Conservation (phyloP, 106 monocot genomes). For the Allium sativum region DNA sequence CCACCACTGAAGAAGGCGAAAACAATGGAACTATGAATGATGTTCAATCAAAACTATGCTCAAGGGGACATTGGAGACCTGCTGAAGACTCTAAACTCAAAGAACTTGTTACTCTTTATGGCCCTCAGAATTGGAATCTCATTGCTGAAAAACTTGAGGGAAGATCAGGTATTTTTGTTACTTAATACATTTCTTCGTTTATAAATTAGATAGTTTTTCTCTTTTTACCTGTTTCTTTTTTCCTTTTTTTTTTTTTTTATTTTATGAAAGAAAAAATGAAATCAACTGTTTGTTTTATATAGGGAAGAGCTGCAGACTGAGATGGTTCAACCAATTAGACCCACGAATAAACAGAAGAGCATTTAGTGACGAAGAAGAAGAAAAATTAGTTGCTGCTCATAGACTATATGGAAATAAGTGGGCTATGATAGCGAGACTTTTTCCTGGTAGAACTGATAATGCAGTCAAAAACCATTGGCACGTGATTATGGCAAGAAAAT, state of each 20-base stretch:
- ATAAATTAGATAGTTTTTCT: background rate
- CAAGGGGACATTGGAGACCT: conserved; percentile 90
- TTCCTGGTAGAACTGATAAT: conserved; percentile 87
- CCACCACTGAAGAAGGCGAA: background rate
- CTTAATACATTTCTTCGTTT: background rate
- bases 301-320: conserved; percentile 90
- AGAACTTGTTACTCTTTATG: conserved; percentile 70
- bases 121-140: conserved; percentile 97
- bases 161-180: conserved; percentile 52
- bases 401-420: conserved; percentile 83
- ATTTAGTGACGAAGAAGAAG: conserved; percentile 81
- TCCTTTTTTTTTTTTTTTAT: conserved; percentile 1
- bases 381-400: conserved; percentile 80
- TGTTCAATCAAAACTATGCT: conserved; percentile 56
- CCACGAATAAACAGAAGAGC: conserved; percentile 77
- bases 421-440: conserved; percentile 83
- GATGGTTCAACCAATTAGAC: conserved; percentile 97
- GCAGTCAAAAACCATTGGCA: conserved; percentile 96
- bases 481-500: conserved; percentile 94
- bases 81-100: conserved; percentile 85
- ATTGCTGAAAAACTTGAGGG: conserved; percentile 83
- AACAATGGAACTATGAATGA: conserved; percentile 14
- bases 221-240: background rate
- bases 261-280: background rate
- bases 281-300: background rate